A percentile compares a stretch with the other conserved stretches of the same genome.
Conservation (phyloP, 2,329 filamentous ascomycete genomes). For the Aspergillus terreus region DNA sequence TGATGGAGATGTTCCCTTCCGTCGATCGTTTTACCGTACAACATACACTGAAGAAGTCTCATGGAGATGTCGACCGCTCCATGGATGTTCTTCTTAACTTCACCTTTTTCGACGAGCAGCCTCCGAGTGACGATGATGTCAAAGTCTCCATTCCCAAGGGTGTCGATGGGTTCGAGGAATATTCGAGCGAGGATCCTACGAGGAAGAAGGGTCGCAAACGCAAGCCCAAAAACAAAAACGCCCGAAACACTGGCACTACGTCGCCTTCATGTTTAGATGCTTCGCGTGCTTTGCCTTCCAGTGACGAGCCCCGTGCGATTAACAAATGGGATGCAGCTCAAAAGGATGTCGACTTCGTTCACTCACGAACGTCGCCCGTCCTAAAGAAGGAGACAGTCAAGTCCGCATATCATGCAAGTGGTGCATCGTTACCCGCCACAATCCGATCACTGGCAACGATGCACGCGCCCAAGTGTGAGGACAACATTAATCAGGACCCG, state of each 20-base stretch:
- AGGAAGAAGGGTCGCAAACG: constrained; percentile 44
- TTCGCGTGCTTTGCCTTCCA: constrained; percentile 12
- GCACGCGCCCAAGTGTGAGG: constrained; percentile 39
- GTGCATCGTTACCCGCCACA: constrained; percentile 53
- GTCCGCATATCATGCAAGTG: constrained; percentile 58
- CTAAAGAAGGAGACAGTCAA: constrained; percentile 46
- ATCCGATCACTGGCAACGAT: constrained; percentile 53
- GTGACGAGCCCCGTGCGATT: constrained; percentile 7
- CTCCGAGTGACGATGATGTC: constrained; percentile 47
- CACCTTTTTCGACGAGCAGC: constrained; percentile 68
- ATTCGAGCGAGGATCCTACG: constrained; percentile 43
- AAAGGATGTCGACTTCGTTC: constrained; percentile 60
- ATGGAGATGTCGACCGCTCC: constrained; percentile 63
- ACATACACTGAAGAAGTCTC: constrained; percentile 63
- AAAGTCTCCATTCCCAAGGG: constrained; percentile 58
- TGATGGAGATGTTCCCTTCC: constrained; percentile 69
- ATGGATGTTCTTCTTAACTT: constrained; percentile 79
- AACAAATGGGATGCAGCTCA: constrained; percentile 59
- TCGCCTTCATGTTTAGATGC: constrained; percentile 9
- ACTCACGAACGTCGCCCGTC: constrained; percentile 47
- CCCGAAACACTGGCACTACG: constrained; percentile 20
- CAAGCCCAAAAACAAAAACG: constrained; percentile 34
- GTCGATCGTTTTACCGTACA: constrained; percentile 64
- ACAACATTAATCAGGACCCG: constrained; percentile 37
- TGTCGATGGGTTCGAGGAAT: constrained; percentile 74